phyloP scores from a whole-genome alignment of 148 eudicot genomes.

The Vaccinium macrocarpon region DNA sequence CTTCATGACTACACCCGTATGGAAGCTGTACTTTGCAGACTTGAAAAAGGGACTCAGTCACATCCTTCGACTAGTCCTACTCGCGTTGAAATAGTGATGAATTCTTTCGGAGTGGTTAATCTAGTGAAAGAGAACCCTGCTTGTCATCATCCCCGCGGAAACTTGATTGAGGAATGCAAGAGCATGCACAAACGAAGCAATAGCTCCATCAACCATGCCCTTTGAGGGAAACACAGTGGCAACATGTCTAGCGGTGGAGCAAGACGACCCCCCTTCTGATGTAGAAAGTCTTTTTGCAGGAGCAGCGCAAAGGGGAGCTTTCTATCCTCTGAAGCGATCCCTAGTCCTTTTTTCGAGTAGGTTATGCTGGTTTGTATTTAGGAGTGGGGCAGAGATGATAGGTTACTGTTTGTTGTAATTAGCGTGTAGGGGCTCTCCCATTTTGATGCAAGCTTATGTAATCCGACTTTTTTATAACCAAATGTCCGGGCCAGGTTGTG shows the following conservation, averaged over 20 bases:
- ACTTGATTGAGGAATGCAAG: constrained; percentile 1
- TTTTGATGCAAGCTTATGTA: too few species aligned
- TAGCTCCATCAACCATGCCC: background rate
- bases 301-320: too few species aligned
- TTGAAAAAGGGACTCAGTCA: background rate
- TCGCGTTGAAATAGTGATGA: background rate
- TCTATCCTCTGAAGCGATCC: too few species aligned
- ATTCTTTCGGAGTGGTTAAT: background rate
- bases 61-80: background rate
- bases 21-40: background rate
- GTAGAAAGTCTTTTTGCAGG: background rate
- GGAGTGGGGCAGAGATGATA: too few species aligned
- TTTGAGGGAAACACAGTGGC: background rate
- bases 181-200: background rate
- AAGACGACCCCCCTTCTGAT: background rate
- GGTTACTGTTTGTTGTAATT: too few species aligned
- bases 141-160: background rate
- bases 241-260: background rate
- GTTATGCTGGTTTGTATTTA: too few species aligned
- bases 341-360: too few species aligned
- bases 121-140: background rate
- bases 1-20: background rate
- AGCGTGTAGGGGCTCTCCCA: too few species aligned
- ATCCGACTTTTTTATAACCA: too few species aligned
- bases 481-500: too few species aligned